Percentiles rank a stretch among this genome's conserved stretches.
Conservation (phyloP, 1,284 basidiomycete species). For the Heimioporus punctisporus region DNA sequence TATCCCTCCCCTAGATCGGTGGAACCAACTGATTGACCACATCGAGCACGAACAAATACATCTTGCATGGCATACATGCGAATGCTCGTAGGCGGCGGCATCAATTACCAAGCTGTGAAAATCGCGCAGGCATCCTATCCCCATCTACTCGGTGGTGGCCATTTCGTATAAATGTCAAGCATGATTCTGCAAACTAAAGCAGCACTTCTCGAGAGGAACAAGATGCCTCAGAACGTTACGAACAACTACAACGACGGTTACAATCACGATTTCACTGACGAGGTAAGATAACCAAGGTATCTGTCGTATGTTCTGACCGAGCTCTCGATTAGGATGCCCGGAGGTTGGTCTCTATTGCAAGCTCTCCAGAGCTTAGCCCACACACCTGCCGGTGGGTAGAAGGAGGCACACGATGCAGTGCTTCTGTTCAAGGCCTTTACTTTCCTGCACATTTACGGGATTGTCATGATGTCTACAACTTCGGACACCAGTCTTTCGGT, state of each 20-base stretch:
- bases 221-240: constrained; percentile 22
- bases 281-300: constrained; percentile 14
- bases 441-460: constrained; percentile 23
- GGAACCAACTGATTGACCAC: constrained; percentile 10
- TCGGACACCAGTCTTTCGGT: constrained; percentile 2
- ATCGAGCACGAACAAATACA: constrained; percentile 7
- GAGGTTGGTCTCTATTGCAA: constrained; percentile 28
- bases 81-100: constrained; percentile 6
- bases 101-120: constrained; percentile 26
- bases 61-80: constrained; percentile 15
- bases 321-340: constrained; percentile 24
- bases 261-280: constrained; percentile 33
- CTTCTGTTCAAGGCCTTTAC: constrained; percentile 16
- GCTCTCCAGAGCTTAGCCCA: constrained; percentile 24
- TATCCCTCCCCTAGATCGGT: background rate
- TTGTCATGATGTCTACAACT: constrained; percentile 19
- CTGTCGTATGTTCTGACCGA: constrained; percentile 8
- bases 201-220: background rate
- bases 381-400: constrained; percentile 27
- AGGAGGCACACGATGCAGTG: constrained; percentile 10
- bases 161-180: constrained; percentile 23
- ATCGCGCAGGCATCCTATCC: background rate
- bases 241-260: constrained; percentile 20
- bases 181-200: background rate
- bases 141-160: background rate